Evolutionary conservation across 2,329 filamentous ascomycete genomes (phyloP), one percentile per base, ranked within the genome.

Genomic region (Aspergillus fumigatus): DNA sequence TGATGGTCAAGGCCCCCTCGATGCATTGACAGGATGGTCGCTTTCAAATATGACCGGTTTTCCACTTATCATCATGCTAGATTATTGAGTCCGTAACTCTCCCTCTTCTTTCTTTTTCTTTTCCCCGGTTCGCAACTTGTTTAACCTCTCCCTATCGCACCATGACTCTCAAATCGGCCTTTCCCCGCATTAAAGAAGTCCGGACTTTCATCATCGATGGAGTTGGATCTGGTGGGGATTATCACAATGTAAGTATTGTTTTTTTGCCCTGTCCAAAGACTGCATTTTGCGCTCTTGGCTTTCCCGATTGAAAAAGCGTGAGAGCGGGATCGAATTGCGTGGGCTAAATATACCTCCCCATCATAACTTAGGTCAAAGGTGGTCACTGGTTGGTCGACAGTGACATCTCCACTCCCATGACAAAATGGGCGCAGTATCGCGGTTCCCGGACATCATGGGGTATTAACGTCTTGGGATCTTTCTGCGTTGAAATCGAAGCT

Each of bases 401-500:
- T 59, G 87, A 92, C 65, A 97, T 97, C 71, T 92, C 92, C 1
- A 97, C 92, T 0, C 92, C 92, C 6, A 95, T 92, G 83, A 93
- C 91, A 51, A 84, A 86, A 74, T 96, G 92, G 84, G 89, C 94
- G 62, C 80, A 92, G 65, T 97, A 96, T 75, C 86, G 92, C 63
- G 85, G 87, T 59, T 96, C 92, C 40, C 83, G 92, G 65, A 96
- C 92, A 11, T 92, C 87, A 72, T 97, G 91, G 90, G 92, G 92
- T 40, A 97, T 97, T 81, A 97, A 97, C 67, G 92, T 96, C 7
- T 79, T 97, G 26, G 92, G 92, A 1, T 96, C 92, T 0, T 96
- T 97, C 77, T 88, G 92, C 66, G 84, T 97, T 7, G 92, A 96
- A 75, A 86, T 97, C 54, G 90, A 96, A 74, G 89, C 89, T 17